Evolutionary conservation across 1,284 basidiomycete species (phyloP), one percentile per base, ranked within the genome.

Genomic region (Exobasidium rhododendri): DNA sequence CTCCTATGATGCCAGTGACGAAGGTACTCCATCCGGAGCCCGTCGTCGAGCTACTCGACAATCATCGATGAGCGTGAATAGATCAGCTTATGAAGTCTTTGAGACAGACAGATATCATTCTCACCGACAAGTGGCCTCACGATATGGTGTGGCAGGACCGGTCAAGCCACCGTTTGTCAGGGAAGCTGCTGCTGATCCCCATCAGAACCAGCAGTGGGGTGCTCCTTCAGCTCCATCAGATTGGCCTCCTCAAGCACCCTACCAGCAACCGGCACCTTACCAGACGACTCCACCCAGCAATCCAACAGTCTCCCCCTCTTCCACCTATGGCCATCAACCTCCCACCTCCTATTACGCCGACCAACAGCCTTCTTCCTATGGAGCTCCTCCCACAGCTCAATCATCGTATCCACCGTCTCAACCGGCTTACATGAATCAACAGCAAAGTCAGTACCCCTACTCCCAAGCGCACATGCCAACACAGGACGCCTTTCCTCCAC

Each of bases 1-100:
- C 11, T 63, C 58, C 26, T 74, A 71, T 59, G 73, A 74, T 51
- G 67, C 70, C 1, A 66, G 62, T 30, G 73, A 74, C 43, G 73
- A 74, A 51, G 47, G 10, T 14, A 31, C 10, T 14, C 22, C 22
- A 50, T 31, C 22, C 47, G 22, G 10, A 7, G 22, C 10, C 22
- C 47, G 22, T 20, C 22, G 29, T 24, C 47, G 14, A 31, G 47
- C 47, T 7, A 20, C 47, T 10, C 47, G 47, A 50, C 7, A 31
- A 14, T 24, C 47, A 14, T 31, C 22, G 22, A 24, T 26, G 47
- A 14, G 7, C 14, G 7, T 26, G 10, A 24, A 50, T 31, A 24
- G 29, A 20, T 31, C 22, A 31, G 24, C 22, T 50, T 50, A 10
- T 50, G 47, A 50, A 20, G 20, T 20, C 7, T 50, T 7, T 20